A percentile compares a stretch with the other conserved stretches of the same genome.
These are phyloP conservation scores for Teratosphaeriaceae sp. DNA, from an alignment of 2,329 filamentous ascomycete genomes.

Conservation along the genomic window DNA sequence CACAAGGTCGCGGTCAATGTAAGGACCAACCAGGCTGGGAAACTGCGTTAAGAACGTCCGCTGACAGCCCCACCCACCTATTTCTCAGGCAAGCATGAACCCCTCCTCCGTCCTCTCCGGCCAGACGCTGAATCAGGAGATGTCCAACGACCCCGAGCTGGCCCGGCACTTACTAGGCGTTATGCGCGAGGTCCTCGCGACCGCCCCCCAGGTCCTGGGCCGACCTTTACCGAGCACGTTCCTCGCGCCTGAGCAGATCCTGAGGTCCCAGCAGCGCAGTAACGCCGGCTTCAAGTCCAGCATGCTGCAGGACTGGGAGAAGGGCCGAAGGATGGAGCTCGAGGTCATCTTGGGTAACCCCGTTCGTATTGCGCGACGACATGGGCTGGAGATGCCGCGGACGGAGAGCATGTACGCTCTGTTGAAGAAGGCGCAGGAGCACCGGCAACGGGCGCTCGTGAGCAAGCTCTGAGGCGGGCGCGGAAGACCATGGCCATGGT, in stretches of 20 bases:
- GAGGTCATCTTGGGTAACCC: constrained; percentile 69
- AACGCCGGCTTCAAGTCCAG: constrained; percentile 51
- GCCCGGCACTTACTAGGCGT: constrained; percentile 55
- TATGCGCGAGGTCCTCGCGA: constrained; percentile 63
- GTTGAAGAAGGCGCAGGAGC: constrained; percentile 54
- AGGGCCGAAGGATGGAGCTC: constrained; percentile 58
- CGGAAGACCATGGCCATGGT: too few relatives aligned
- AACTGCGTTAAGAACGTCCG: too few relatives aligned
- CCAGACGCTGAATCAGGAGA: constrained; percentile 58
- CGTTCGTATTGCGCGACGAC: constrained; percentile 55
- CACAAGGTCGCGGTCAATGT: constrained; percentile 73
- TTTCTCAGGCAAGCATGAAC: constrained; percentile 69
- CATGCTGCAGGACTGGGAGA: constrained; percentile 67
- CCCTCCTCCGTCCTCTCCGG: constrained; percentile 62
- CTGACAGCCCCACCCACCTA: too few relatives aligned
- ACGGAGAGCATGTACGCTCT: constrained; percentile 62
- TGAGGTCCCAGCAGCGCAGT: constrained; percentile 58
- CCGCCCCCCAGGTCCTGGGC: constrained; percentile 57
- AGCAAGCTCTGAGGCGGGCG: constrained; percentile 1
- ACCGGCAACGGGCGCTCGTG: constrained; percentile 34
- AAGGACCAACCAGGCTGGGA: too few relatives aligned
- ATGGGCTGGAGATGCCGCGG: constrained; percentile 59
- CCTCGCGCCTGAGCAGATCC: constrained; percentile 51
- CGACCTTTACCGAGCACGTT: constrained; percentile 46
- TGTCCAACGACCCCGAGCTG: constrained; percentile 58